phyloP scores from a whole-genome alignment of 208 protist species.

The Giardia muris region DNA sequence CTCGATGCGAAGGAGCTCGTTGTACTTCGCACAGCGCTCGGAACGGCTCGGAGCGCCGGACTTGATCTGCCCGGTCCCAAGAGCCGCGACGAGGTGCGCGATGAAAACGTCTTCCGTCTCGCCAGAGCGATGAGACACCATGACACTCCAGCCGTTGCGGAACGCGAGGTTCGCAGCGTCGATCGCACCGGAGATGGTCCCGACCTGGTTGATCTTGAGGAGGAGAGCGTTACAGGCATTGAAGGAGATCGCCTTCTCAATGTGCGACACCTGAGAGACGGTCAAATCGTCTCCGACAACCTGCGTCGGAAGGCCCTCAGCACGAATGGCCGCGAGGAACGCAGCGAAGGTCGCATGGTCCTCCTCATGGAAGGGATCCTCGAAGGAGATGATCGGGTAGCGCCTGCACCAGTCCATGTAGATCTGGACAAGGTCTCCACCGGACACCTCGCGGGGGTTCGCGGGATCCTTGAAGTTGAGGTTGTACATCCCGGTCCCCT shows the following conservation, averaged over 20 bases:
- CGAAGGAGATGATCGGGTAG: constrained; percentile 89
- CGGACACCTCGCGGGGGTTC: constrained; percentile 42
- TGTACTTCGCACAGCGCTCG: constrained; percentile 93
- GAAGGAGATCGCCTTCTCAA: constrained; percentile 65
- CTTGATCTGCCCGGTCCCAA: constrained; percentile 84
- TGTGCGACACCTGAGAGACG: constrained; percentile 82
- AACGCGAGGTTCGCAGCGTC: constrained; percentile 67
- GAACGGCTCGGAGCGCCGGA: constrained; percentile 87
- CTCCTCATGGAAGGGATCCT: constrained; percentile 95
- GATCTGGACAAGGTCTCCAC: constrained; percentile 61
- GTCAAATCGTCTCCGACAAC: constrained; percentile 93
- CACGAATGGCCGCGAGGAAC: constrained; percentile 51
- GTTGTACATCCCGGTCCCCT: constrained; percentile 75
- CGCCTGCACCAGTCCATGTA: constrained; percentile 64
- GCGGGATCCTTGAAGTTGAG: constrained; percentile 77
- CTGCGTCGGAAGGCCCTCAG: constrained; percentile 59
- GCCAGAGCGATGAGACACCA: constrained; percentile 82
- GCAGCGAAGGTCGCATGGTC: constrained; percentile 59
- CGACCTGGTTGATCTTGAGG: constrained; percentile 98
- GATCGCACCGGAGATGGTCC: constrained; percentile 82
- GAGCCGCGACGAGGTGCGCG: constrained; percentile 84
- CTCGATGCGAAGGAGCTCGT: constrained; percentile 93
- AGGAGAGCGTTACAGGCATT: constrained; percentile 84
- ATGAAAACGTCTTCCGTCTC: constrained; percentile 96
- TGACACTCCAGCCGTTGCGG: constrained; percentile 60